Evolutionary conservation across 129 eudicot species (phyloP), one percentile per base, ranked within the genome.

Genomic region (Solidago caesia): DNA sequence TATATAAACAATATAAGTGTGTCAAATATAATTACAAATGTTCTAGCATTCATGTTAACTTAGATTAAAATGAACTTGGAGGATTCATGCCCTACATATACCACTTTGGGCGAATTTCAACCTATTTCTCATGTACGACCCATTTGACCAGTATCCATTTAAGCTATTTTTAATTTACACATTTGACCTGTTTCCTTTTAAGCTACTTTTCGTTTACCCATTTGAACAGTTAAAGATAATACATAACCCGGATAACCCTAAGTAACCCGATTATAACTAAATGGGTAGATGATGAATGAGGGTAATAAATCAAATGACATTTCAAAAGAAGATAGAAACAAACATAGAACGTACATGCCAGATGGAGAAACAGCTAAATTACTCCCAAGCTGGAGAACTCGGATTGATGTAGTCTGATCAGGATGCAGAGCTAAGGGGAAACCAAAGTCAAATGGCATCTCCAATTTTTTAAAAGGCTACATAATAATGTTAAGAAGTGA

Each of bases 301-400:
- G 21, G 58, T 25, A 68, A 6, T 76, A 68, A n/a, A 67, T 14
- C 43, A 0, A 42, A 56, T 27, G 45, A 46, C 78, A 66, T 56
- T 68, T 70, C 47, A 39, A 21, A 56, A 27, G 60, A 1, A 41
- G 56, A 56, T 65, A 56, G 39, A 65, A 1, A 58, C n/a, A 59
- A 58, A 49, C 25, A 64, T 6, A 64, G 49, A 80, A 61, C 96
- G 82, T 82, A 94, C 98, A 83, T 85, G 74, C 88, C 96, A 74
- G 89, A 46, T 41, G 98, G 97, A 77, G 91, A 88, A 74, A 87
- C 89, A 52, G 97, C 98, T 64, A 88, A 69, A 79, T 69, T 91
- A 84, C 96, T 77, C 69, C 97, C 84, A 70, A 94, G 69, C 85
- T 94, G 97, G 59, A 94, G 90, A 73, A 82, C 87, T 70, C 88